These are phyloP conservation scores for Mortierella sp. DNA, from an alignment of 371 early-diverging fungal genomes.

Conservation along the genomic window DNA sequence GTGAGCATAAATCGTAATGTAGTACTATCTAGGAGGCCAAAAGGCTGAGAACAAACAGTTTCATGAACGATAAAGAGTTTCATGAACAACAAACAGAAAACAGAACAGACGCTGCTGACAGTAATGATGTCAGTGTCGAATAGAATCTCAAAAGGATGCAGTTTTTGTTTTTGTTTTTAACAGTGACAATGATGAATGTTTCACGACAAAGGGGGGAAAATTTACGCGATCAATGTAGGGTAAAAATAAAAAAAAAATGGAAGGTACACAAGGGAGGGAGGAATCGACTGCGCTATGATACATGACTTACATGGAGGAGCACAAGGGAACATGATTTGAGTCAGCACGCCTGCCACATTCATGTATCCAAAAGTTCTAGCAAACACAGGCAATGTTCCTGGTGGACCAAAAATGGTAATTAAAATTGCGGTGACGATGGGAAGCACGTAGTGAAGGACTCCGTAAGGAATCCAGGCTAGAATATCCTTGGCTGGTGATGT, in stretches of 20 bases:
- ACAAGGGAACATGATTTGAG: conserved; percentile 77
- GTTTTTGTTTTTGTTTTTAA: neutral
- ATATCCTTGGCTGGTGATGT: conserved; percentile 70
- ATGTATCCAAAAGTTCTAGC: conserved; percentile 76
- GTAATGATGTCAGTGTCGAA: neutral
- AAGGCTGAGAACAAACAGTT: neutral
- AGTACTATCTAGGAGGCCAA: neutral
- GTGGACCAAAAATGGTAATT: conserved; percentile 66
- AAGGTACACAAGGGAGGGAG: neutral
- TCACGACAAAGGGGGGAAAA: neutral
- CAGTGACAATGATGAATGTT: neutral
- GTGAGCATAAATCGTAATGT: neutral
- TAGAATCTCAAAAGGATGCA: neutral
- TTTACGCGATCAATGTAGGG: no score
- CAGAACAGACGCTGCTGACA: neutral
- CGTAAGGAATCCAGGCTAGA: conserved; percentile 81
- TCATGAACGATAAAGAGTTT: neutral
- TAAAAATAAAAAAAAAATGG: neutral
- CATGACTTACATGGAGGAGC: conserved; percentile 67
- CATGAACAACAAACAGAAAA: neutral
- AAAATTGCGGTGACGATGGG: conserved; percentile 66
- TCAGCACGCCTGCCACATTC: conserved; percentile 77
- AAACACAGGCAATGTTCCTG: conserved; percentile 66
- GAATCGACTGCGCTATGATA: no score
- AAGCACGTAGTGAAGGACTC: conserved; percentile 76